A percentile compares a stretch with the other conserved stretches of the same genome.
phyloP scores from a whole-genome alignment of 306 rosid species.

The Dryas octopetala region DNA sequence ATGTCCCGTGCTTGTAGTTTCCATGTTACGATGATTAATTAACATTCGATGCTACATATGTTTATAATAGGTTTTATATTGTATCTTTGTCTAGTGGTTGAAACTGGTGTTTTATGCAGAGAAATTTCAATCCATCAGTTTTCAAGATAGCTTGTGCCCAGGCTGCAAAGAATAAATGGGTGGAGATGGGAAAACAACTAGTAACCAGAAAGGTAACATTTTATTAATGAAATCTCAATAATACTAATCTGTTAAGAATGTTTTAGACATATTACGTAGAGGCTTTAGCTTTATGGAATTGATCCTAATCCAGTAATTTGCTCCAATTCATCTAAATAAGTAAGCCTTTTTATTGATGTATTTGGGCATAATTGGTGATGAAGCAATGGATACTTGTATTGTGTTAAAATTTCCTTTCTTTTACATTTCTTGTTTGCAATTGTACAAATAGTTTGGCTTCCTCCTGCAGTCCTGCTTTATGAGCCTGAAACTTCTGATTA shows the following conservation, averaged over 20 bases:
- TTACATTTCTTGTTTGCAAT: too few species aligned
- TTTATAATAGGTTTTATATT: neutral
- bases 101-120: slow-evolving; percentile 50
- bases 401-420: neutral
- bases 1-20: neutral
- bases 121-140: slow-evolving; percentile 49
- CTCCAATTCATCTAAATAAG: neutral
- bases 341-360: too few species aligned
- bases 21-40: neutral
- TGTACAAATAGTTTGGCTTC: too few species aligned
- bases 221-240: neutral
- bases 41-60: neutral
- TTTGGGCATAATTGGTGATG: neutral
- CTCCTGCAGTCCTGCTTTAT: too few species aligned
- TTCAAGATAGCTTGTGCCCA: slow-evolving; percentile 83
- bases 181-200: slow-evolving; percentile 72
- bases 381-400: neutral
- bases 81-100: neutral
- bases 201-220: slow-evolving; percentile 61
- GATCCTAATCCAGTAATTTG: neutral
- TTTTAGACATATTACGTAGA: neutral
- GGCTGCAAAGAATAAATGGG: slow-evolving; percentile 89
- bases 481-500: neutral
- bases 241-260: neutral
- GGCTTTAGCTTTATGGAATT: neutral